Percentiles rank a stretch among this genome's conserved stretches.
phyloP scores from a whole-genome alignment of 1,284 basidiomycete genomes.

The Neotropicomus parvogracilis region DNA sequence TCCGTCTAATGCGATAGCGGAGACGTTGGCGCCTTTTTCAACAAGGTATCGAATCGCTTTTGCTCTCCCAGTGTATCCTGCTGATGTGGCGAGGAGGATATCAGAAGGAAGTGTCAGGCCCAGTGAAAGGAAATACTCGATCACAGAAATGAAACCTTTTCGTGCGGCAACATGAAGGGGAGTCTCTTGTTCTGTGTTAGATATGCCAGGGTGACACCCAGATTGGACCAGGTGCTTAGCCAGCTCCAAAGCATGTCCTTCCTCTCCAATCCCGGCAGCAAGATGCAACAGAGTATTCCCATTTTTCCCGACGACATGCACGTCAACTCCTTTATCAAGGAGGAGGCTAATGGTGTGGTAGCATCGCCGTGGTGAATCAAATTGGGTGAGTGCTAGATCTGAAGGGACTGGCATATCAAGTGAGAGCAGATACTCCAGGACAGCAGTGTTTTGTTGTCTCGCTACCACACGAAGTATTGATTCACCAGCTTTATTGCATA shows the following conservation, averaged over 20 bases:
- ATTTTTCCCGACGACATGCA: not conserved
- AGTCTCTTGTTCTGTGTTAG: not conserved
- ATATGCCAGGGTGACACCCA: not conserved
- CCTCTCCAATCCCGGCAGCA: not conserved
- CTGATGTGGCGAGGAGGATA: conserved; percentile 7
- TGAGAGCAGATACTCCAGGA: conserved; percentile 14
- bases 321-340: conserved; percentile 4
- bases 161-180: conserved; percentile 5
- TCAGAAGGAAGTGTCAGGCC: not conserved
- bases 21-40: not conserved
- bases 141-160: not conserved
- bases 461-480: conserved; percentile 1
- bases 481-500: not conserved
- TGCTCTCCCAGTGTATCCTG: accelerated
- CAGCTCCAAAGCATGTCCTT: not conserved
- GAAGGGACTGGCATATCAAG: not conserved
- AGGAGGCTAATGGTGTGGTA: not conserved
- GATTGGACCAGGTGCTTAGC: not conserved
- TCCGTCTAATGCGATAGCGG: not conserved
- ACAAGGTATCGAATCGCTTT: not conserved
- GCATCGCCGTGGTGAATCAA: not conserved
- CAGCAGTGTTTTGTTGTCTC: no score
- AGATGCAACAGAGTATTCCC: conserved; percentile 12
- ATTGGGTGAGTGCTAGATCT: not conserved
- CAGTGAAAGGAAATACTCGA: conserved; percentile 6